Percentiles rank a stretch among this genome's conserved stretches.
Evolutionary conservation across 495 filamentous ascomycete species (phyloP).

Genomic region (Physcia stellaris): DNA sequence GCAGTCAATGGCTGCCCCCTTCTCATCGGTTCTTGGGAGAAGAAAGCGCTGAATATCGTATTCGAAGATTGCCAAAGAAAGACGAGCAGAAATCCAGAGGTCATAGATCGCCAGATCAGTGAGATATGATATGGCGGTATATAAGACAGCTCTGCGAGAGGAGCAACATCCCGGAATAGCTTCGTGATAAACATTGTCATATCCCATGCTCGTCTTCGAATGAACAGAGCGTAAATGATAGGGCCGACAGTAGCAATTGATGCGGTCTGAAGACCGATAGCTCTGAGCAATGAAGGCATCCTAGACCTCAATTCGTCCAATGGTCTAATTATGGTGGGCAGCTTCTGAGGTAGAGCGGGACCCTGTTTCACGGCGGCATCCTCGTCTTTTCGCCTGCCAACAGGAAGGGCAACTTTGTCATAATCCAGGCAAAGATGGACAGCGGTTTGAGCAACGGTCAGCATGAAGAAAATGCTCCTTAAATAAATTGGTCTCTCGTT

Average conservation of each 20-base stretch:
- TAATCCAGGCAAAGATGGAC: conserved; percentile 62
- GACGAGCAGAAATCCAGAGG: conserved; percentile 51
- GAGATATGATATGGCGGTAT: conserved; percentile 42
- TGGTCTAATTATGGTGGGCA: conserved; percentile 20
- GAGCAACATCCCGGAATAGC: conserved; percentile 54
- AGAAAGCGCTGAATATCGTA: conserved; percentile 59
- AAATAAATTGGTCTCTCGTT: conserved; percentile 85
- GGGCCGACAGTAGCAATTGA: conserved; percentile 33
- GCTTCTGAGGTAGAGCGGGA: conserved; percentile 23
- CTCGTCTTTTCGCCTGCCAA: conserved; percentile 24
- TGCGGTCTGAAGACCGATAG: conserved; percentile 25
- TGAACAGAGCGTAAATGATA: conserved; percentile 48
- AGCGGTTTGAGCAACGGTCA: conserved; percentile 55
- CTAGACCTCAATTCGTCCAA: conserved; percentile 9
- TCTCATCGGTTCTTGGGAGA: conserved; percentile 70
- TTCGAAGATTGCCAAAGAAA: conserved; percentile 64
- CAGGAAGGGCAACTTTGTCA: conserved; percentile 50
- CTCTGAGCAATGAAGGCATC: conserved; percentile 17
- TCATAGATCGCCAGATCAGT: conserved; percentile 44
- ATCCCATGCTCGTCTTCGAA: conserved; percentile 52
- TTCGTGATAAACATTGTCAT: conserved; percentile 54
- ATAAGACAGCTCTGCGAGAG: conserved; percentile 42
- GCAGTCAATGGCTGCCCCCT: conserved; percentile 68
- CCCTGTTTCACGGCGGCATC: too few relatives aligned
- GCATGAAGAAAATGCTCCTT: conserved; percentile 48